Evolutionary conservation across 2,329 filamentous ascomycete species (phyloP), one percentile per base, ranked within the genome.

Genomic region (Stachybotrys elegans): DNA sequence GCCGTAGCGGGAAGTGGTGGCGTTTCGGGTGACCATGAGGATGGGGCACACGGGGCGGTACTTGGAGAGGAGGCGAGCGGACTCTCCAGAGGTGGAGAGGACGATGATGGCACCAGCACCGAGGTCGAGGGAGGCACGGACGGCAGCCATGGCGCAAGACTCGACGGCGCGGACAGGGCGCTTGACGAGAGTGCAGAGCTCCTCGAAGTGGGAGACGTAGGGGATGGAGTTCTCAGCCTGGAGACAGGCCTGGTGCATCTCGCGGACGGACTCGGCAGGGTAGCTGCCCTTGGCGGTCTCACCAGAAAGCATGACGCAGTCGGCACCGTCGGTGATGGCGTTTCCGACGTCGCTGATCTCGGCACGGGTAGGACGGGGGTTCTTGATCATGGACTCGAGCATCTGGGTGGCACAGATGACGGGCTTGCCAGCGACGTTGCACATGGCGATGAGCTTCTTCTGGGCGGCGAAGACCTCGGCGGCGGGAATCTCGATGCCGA

Each of bases 371-470:
- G 93, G 93, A 51, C 93, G 88, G 56, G 93, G 93, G 79, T 98
- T 98, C 81, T 95, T 96, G 71, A 95, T 98, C 93, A 98, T 98
- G 53, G 90, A 95, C 81, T 98, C 93, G 57, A 98, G 82, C 93
- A 98, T 98, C 78, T 98, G 93, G 32, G 93, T 98, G 48, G 93
- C 93, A 72, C 92, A 97, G 68, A 98, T 96, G 68, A 92, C 91
- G 56, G 93, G 93, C 81, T 98, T 98, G 71, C 93, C 93, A 57
- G 90, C 91, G 65, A 96, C 84, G 79, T 98, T 98, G 83, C 93
- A 98, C 84, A 97, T 97, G 72, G 93, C 91, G 71, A 98, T 98
- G 81, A 98, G 91, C 88, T 98, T 98, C 86, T 98, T 98, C 79
- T 98, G 93, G 45, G 93, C 93, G 57, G 95, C 89, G 72, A 98